Evolutionary conservation across 2,329 filamentous ascomycete species (phyloP).

Genomic region (Curvularia verruculosa): DNA sequence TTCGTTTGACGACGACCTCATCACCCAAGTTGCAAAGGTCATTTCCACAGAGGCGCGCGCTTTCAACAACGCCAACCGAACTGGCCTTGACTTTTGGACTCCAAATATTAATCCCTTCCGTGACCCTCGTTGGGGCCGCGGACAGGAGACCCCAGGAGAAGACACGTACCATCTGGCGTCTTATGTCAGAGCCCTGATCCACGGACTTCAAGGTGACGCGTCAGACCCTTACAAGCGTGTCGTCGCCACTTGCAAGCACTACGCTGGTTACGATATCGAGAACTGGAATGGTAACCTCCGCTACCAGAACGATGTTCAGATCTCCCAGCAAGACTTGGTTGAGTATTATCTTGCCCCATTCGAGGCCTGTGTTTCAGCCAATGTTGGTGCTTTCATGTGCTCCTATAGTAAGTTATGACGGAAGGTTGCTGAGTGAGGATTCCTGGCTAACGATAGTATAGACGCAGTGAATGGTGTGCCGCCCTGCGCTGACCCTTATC

Average conservation of each 20-base stretch:
- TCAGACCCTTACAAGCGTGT: constrained; percentile 34
- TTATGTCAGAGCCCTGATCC: constrained; percentile 61
- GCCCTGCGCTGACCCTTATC: constrained; percentile 66
- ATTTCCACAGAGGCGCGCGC: constrained; percentile 68
- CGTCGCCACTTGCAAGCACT: constrained; percentile 48
- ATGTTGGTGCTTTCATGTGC: constrained; percentile 62
- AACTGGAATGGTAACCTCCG: constrained; percentile 38
- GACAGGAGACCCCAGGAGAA: constrained; percentile 63
- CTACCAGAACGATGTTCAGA: constrained; percentile 62
- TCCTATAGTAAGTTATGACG: constrained; percentile 48
- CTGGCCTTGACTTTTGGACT: constrained; percentile 64
- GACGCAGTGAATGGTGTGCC: constrained; percentile 69
- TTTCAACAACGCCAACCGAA: constrained; percentile 66
- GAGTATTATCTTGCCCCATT: constrained; percentile 74
- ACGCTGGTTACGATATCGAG: constrained; percentile 44
- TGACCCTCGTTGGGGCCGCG: constrained; percentile 65
- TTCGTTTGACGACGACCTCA: constrained; percentile 68
- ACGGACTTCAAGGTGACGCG: constrained; percentile 59
- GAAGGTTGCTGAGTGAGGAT: neutral
- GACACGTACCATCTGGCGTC: constrained; percentile 59
- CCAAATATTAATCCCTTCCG: constrained; percentile 72
- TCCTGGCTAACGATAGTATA: constrained; percentile 46
- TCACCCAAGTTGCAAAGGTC: constrained; percentile 63
- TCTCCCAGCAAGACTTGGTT: constrained; percentile 66
- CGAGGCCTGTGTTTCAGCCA: constrained; percentile 56